Percentiles rank a stretch among this genome's conserved stretches.
Conservation (phyloP, 2,329 filamentous ascomycete genomes). For the Trichoderma atrobrunneum region DNA sequence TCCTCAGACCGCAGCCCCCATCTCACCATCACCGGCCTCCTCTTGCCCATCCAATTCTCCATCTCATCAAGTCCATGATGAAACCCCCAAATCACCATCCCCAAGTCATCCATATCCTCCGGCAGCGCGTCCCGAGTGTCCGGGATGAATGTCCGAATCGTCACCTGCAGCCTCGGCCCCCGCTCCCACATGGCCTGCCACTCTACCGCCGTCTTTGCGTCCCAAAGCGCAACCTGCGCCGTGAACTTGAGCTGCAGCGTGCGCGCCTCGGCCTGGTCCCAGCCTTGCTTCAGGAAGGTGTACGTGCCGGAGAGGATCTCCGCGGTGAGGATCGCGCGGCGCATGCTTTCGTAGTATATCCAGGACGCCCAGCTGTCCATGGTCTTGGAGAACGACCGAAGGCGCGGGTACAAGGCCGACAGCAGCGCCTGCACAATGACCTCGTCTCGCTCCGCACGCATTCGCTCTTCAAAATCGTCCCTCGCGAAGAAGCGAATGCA, state of each 20-base stretch:
- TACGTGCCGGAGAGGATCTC: conserved; percentile 5
- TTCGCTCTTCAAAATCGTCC: background rate
- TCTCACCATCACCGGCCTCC: background rate
- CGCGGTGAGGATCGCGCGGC: conserved; percentile 9
- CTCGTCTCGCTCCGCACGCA: conserved; percentile 8
- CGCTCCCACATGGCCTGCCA: conserved; percentile 15
- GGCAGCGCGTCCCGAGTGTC: background rate
- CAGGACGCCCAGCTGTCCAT: conserved; percentile 4
- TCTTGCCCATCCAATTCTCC: background rate
- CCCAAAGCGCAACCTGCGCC: conserved; percentile 17
- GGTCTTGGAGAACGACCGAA: background rate
- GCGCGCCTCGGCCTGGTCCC: conserved; percentile 14
- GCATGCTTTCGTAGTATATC: conserved; percentile 17
- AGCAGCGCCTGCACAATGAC: background rate
- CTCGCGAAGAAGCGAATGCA: conserved; percentile 12
- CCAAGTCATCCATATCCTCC: conserved; percentile 13
- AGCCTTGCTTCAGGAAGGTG: conserved; percentile 14
- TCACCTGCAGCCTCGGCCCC: background rate
- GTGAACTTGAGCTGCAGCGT: conserved; percentile 13
- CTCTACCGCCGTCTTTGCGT: conserved; percentile 10
- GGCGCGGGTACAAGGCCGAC: background rate
- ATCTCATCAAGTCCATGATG: conserved; percentile 6
- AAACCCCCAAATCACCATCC: conserved; percentile 1
- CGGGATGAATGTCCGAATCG: background rate
- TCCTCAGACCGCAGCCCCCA: conserved; percentile 1